phyloP scores from a whole-genome alignment of 2,329 filamentous ascomycete genomes.

The Neopestalotiopsis sp. region DNA sequence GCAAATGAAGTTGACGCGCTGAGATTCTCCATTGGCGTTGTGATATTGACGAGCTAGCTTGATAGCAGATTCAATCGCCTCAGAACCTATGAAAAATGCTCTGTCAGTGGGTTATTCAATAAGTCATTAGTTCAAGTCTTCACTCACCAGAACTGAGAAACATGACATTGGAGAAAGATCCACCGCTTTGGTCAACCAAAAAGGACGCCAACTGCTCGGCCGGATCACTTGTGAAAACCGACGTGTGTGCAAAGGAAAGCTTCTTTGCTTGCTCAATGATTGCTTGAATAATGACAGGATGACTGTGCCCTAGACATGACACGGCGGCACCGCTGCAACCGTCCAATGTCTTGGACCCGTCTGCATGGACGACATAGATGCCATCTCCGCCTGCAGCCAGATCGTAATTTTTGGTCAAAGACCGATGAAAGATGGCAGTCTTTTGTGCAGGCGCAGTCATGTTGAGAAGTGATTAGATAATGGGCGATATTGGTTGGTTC shows the following conservation, averaged over 20 bases:
- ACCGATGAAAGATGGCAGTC: neutral
- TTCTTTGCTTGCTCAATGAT: conserved; percentile 56
- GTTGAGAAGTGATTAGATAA: neutral
- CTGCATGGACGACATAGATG: conserved; percentile 8
- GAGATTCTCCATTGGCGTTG: conserved; percentile 57
- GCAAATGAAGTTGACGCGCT: conserved; percentile 67
- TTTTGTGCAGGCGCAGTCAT: neutral
- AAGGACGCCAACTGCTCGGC: neutral
- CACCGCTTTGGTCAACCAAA: neutral
- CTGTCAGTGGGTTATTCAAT: neutral
- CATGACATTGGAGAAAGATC: conserved; percentile 44
- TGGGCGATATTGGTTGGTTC: too few species aligned
- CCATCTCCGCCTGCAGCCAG: neutral
- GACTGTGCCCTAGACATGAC: conserved; percentile 72
- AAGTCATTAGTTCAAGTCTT: neutral
- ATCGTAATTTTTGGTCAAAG: neutral
- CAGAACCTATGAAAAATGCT: conserved; percentile 33
- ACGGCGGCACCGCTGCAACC: conserved; percentile 77
- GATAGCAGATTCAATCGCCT: conserved; percentile 71
- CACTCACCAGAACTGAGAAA: conserved; percentile 40
- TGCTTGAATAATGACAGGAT: conserved; percentile 64
- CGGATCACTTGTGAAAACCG: neutral
- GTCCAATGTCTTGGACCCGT: conserved; percentile 62
- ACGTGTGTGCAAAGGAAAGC: conserved; percentile 32
- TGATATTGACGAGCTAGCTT: conserved; percentile 75